phyloP scores from a whole-genome alignment of 805 yeast genomes.

The Candida cerambycidarum region DNA sequence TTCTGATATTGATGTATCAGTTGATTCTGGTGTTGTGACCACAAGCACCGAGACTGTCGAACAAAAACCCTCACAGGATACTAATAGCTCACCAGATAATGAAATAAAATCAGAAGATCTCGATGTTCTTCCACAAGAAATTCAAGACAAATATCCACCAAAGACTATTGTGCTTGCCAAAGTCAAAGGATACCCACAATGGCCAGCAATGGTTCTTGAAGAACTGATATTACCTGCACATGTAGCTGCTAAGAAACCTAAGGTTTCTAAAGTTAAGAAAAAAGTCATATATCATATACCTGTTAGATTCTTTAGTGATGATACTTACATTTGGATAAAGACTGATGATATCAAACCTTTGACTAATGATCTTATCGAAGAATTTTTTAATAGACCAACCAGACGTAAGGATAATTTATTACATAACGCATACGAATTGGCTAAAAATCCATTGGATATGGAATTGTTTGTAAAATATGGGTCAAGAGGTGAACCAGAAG shows the following conservation, averaged over 20 bases:
- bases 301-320: conserved; percentile 72
- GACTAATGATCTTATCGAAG: conserved; percentile 40
- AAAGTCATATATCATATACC: conserved; percentile 31
- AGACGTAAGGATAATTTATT: conserved; percentile 46
- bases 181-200: conserved; percentile 82
- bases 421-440: conserved; percentile 52
- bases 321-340: conserved; percentile 68
- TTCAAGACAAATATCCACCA: conserved; percentile 9
- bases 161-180: conserved; percentile 58
- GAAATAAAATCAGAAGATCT: background rate
- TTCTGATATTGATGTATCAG: no score
- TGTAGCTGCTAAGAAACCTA: conserved; percentile 52
- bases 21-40: no score
- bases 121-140: conserved; percentile 3
- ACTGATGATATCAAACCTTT: conserved; percentile 51
- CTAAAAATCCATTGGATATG: conserved; percentile 47
- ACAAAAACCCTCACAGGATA: no score
- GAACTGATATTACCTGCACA: conserved; percentile 57
- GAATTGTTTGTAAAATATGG: conserved; percentile 40
- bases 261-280: conserved; percentile 28
- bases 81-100: no score
- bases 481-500: conserved; percentile 44
- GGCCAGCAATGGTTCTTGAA: conserved; percentile 86
- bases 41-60: no score
- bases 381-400: conserved; percentile 25